These are phyloP conservation scores for Phytophthora sojae DNA, from an alignment of 352 stramenopile genomes.

Conservation along the genomic window DNA sequence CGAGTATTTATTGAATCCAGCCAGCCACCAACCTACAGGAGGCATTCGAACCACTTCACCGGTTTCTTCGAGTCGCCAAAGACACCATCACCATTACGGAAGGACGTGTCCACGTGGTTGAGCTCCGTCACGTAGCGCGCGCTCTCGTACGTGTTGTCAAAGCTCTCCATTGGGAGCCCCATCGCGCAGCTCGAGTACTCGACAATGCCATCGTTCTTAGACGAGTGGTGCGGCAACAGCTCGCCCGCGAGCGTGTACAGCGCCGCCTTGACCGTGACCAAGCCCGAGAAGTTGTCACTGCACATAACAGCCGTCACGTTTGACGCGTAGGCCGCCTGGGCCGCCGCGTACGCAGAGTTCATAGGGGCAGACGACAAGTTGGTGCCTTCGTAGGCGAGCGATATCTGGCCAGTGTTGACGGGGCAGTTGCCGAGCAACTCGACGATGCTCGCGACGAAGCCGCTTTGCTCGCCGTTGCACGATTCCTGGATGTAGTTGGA, in stretches of 20 bases:
- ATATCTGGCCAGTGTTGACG: constrained; percentile 33
- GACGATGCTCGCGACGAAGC: constrained; percentile 35
- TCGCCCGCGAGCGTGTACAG: constrained; percentile 41
- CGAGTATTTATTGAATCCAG: constrained; percentile 4
- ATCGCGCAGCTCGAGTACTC: constrained; percentile 58
- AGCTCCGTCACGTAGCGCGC: constrained; percentile 53
- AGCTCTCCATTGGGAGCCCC: constrained; percentile 38
- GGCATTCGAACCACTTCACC: constrained; percentile 76
- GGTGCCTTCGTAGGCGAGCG: constrained; percentile 44
- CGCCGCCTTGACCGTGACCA: constrained; percentile 40
- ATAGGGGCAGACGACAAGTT: constrained; percentile 25
- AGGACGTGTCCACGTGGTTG: constrained; percentile 68
- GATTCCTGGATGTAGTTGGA: constrained; percentile 52
- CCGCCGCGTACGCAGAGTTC: constrained; percentile 34
- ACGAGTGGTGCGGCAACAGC: constrained; percentile 40
- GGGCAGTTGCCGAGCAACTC: constrained; percentile 56
- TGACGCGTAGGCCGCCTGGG: constrained; percentile 36
- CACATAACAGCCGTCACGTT: constrained; percentile 46
- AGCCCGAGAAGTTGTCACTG: constrained; percentile 41
- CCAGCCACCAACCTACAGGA: constrained; percentile 40
- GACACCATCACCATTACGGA: constrained; percentile 64
- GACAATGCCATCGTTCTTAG: constrained; percentile 55
- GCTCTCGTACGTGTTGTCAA: constrained; percentile 47
- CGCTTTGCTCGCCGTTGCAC: constrained; percentile 36
- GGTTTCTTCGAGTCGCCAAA: constrained; percentile 62